Base-by-base conservation (phyloP, 768 basidiomycete genomes). In the Mycena polygramma region DNA sequence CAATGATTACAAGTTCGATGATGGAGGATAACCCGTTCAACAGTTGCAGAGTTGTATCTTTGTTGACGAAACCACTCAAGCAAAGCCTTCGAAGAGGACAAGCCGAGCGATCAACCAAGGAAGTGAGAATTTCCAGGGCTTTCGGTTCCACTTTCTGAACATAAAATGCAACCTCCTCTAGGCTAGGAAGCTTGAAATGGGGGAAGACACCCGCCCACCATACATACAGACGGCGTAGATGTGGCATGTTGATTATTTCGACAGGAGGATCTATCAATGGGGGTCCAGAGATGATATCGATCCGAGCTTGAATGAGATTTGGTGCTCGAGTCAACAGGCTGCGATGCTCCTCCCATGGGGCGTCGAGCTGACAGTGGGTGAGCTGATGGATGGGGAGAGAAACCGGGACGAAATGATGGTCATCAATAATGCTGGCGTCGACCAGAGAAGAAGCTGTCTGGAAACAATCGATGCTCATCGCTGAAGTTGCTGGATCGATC, bases 281-380 rank as follows among this genome's bases (percentile, higher is more conserved):
- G 7, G 7, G 13, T 39, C 39, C 7, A 39, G 13, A 39, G 7
- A 7, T 39, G 19, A 39, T 39, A 7, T 7, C 13, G 39, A 39
- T 39, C 7, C 39, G 39, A 39, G 39, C 39, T 39, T 39, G 7
- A 7, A 39, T 13, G 13, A 39, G 39, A 13, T 39, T 39, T 13
- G 13, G 13, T 7, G 39, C 39, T 39, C 39, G 39, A 7, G 39
- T 39, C 39, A 39, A 39, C 13, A 39, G 7, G 39, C 13, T 13
- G 7, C 13, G 7, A 13, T 39, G 39, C 39, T 7, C 13, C 7
- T 39, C 7, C 53, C 53, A 54, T 15, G 39, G 39, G 13, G 35
- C 7, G 49, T 68, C 67, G 36, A 62, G 30, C 22, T 62, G 24
- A n/a, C 37, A 55, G 19, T 36, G 20, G 36, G 54, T 55, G 35